Evolutionary conservation across 2,329 filamentous ascomycete genomes (phyloP).

Genomic region (Penicillium sp.): DNA sequence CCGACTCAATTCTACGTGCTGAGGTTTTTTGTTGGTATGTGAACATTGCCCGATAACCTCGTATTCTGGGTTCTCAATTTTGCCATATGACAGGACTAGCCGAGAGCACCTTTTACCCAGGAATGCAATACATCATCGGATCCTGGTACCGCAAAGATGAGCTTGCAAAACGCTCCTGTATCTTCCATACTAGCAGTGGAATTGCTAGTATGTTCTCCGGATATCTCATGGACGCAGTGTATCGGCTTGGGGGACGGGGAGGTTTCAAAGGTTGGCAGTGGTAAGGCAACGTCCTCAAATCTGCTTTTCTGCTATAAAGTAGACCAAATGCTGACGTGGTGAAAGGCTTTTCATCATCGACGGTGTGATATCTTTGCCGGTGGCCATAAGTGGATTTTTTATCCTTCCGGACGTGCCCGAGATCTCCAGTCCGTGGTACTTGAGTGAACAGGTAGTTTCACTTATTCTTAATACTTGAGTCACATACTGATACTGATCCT

Average conservation of each 20-base stretch:
- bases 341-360: conserved; percentile 55
- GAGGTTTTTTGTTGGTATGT: conserved; percentile 51
- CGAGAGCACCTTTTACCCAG: conserved; percentile 55
- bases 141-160: conserved; percentile 55
- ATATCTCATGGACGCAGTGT: conserved; percentile 58
- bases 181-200: conserved; percentile 53
- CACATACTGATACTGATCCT: not conserved
- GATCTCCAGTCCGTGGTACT: conserved; percentile 52
- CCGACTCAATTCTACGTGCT: conserved; percentile 49
- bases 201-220: conserved; percentile 50
- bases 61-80: not conserved
- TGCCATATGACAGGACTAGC: conserved; percentile 38
- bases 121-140: conserved; percentile 55
- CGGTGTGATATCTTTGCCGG: conserved; percentile 55
- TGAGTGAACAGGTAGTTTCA: conserved; percentile 38
- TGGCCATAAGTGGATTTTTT: conserved; percentile 54
- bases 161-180: conserved; percentile 54
- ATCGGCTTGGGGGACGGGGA: conserved; percentile 49
- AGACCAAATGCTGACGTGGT: not conserved
- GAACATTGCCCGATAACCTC: not conserved
- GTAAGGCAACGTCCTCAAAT: conserved; percentile 16
- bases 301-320: not conserved
- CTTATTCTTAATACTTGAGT: not conserved
- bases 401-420: conserved; percentile 54
- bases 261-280: conserved; percentile 58